phyloP scores from a whole-genome alignment of 768 basidiomycete species.

The Phallus indusiatus region DNA sequence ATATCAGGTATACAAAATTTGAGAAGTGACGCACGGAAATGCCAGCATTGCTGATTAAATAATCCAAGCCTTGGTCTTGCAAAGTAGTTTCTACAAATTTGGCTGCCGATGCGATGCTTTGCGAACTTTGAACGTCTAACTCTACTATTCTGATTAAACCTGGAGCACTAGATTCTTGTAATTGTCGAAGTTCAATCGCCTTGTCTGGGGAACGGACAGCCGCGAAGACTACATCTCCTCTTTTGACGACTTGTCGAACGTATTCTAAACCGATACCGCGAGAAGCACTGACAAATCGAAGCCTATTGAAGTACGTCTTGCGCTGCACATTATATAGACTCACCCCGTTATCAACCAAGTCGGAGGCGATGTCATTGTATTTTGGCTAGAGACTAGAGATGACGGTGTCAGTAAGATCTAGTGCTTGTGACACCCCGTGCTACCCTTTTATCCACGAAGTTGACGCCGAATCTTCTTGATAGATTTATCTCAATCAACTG shows the following conservation, averaged over 20 bases:
- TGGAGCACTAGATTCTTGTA: constrained; percentile 12
- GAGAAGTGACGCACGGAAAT: constrained; percentile 18
- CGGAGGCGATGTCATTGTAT: too few relatives aligned
- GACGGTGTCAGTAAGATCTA: too few relatives aligned
- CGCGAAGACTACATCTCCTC: constrained; percentile 17
- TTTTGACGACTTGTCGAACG: constrained; percentile 11
- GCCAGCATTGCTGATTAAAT: constrained; percentile 31
- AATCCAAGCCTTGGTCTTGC: constrained; percentile 25
- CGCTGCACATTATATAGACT: background rate
- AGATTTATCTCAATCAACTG: too few relatives aligned
- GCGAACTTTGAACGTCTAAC: constrained; percentile 23
- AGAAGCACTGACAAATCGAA: constrained; percentile 10
- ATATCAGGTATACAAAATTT: background rate
- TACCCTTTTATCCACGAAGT: too few relatives aligned
- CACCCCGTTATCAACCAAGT: constrained; percentile 14
- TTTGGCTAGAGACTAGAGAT: too few relatives aligned
- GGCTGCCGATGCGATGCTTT: constrained; percentile 20
- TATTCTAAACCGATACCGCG: constrained; percentile 16
- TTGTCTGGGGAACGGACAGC: constrained; percentile 17
- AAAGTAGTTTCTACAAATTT: constrained; percentile 19
- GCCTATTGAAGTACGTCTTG: background rate
- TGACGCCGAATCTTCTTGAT: too few relatives aligned
- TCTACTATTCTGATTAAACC: constrained; percentile 25
- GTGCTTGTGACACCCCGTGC: too few relatives aligned
- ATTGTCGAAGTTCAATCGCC: constrained; percentile 13